A percentile compares a stretch with the other conserved stretches of the same genome.
Evolutionary conservation across 352 stramenopile species (phyloP).

Genomic region (Phytophthora pini): DNA sequence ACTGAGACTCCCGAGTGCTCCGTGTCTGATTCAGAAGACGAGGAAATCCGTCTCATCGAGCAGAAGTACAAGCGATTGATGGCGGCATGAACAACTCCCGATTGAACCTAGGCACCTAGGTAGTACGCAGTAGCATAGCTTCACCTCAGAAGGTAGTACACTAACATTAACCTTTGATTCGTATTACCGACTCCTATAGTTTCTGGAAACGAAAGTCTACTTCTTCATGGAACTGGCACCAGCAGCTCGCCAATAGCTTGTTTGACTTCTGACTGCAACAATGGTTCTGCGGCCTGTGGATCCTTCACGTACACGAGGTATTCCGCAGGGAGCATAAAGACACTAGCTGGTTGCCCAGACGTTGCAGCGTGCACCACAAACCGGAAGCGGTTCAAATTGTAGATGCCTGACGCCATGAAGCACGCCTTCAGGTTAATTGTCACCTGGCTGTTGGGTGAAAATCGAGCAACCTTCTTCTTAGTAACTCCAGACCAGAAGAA

Average conservation of each 20-base stretch:
- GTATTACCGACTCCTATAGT: not conserved
- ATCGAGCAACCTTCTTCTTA: conserved; percentile 68
- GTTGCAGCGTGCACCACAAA: conserved; percentile 53
- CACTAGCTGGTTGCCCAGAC: conserved; percentile 31
- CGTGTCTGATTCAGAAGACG: conserved; percentile 76
- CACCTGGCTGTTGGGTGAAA: conserved; percentile 51
- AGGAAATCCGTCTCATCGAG: conserved; percentile 79
- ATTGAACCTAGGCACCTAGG: conserved; percentile 7
- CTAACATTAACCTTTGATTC: conserved; percentile 24
- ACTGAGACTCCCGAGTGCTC: conserved; percentile 32
- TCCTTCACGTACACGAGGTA: conserved; percentile 78
- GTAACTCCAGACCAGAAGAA: conserved; percentile 86
- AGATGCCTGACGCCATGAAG: conserved; percentile 76
- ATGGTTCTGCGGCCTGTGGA: conserved; percentile 5
- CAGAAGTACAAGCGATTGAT: conserved; percentile 74
- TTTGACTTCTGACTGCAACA: conserved; percentile 26
- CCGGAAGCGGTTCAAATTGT: conserved; percentile 86
- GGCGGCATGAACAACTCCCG: conserved; percentile 30
- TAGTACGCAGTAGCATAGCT: conserved; percentile 3
- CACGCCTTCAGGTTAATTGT: conserved; percentile 74
- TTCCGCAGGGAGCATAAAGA: conserved; percentile 79
- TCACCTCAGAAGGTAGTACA: conserved; percentile 24
- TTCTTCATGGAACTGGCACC: conserved; percentile 30
- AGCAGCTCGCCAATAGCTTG: conserved; percentile 31
- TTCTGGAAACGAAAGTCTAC: not conserved